phyloP scores from a whole-genome alignment of 129 eudicot genomes.

The Centella asiatica region DNA sequence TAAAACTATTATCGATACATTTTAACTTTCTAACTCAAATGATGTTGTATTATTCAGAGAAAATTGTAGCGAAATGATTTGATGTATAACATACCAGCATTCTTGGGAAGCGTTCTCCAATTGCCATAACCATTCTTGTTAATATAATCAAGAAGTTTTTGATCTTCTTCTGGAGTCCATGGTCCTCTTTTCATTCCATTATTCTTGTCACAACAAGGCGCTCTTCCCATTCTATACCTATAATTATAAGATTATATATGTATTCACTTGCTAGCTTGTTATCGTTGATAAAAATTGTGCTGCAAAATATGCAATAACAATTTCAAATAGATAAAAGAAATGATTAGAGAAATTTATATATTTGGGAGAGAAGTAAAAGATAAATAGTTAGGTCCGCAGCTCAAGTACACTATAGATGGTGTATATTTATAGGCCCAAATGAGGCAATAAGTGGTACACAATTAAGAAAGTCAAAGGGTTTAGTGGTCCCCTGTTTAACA shows the following conservation, averaged over 20 bases:
- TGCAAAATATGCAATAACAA: neutral
- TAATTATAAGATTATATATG: no score
- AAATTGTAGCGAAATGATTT: no score
- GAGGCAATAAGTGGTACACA: no score
- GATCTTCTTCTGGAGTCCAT: slow-evolving; percentile 93
- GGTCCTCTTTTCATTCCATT: slow-evolving; percentile 77
- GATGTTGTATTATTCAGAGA: no score
- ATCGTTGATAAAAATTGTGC: no score
- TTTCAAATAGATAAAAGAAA: neutral
- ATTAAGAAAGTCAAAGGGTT: slow-evolving; percentile 49
- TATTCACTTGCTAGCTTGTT: no score
- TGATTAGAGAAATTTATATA: slow-evolving; percentile 5
- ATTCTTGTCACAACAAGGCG: slow-evolving; percentile 79
- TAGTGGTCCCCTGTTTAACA: slow-evolving; percentile 64
- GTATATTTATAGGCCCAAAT: slow-evolving; percentile 9
- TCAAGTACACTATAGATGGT: slow-evolving; percentile 1
- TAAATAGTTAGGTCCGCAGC: slow-evolving; percentile 27
- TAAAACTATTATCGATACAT: no score
- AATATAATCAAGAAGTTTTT: slow-evolving; percentile 64
- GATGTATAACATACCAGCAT: slow-evolving; percentile 65
- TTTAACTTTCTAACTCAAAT: no score
- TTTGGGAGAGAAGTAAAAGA: slow-evolving; percentile 1
- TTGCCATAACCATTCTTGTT: slow-evolving; percentile 73
- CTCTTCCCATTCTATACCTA: slow-evolving; percentile 52
- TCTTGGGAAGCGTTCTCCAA: slow-evolving; percentile 86